These are phyloP conservation scores for Mycena rosella DNA, from an alignment of 768 basidiomycete genomes.

Conservation along the genomic window DNA sequence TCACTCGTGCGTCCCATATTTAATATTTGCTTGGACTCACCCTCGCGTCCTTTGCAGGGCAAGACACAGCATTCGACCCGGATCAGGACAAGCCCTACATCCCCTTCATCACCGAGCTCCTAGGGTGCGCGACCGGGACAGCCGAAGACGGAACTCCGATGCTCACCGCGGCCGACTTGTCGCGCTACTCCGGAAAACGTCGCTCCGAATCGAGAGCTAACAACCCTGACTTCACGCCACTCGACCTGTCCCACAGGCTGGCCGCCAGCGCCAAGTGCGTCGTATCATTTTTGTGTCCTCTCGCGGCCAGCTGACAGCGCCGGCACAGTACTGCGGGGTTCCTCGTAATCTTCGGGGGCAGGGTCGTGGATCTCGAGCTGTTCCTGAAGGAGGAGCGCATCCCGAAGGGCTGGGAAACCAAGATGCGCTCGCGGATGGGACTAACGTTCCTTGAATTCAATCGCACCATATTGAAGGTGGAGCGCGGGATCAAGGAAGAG, in stretches of 20 bases:
- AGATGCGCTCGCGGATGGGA: constrained; percentile 65
- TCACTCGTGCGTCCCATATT: constrained; percentile 62
- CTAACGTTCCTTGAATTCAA: constrained; percentile 73
- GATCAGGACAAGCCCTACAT: constrained; percentile 68
- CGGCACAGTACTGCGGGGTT: constrained; percentile 70
- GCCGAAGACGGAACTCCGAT: constrained; percentile 58
- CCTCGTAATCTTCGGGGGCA: constrained; percentile 79
- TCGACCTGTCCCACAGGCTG: constrained; percentile 63
- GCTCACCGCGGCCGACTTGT: constrained; percentile 71
- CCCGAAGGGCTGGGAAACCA: constrained; percentile 78
- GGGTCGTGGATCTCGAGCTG: constrained; percentile 63
- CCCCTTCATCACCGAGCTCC: constrained; percentile 65
- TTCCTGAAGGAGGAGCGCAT: constrained; percentile 79
- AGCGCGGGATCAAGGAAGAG: constrained; percentile 51
- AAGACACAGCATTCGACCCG: constrained; percentile 57
- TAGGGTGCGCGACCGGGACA: constrained; percentile 71
- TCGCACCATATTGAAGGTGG: constrained; percentile 56
- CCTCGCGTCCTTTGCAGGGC: constrained; percentile 53
- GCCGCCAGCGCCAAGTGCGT: constrained; percentile 79
- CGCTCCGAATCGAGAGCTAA: constrained; percentile 64
- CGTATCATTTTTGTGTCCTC: neutral
- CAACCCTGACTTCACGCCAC: constrained; percentile 72
- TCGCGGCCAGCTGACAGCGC: constrained; percentile 53
- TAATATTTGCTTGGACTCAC: constrained; percentile 41
- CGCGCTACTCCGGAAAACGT: constrained; percentile 69